Evolutionary conservation across 2,329 filamentous ascomycete species (phyloP).

Genomic region (Paraphoma chrysanthemicola): DNA sequence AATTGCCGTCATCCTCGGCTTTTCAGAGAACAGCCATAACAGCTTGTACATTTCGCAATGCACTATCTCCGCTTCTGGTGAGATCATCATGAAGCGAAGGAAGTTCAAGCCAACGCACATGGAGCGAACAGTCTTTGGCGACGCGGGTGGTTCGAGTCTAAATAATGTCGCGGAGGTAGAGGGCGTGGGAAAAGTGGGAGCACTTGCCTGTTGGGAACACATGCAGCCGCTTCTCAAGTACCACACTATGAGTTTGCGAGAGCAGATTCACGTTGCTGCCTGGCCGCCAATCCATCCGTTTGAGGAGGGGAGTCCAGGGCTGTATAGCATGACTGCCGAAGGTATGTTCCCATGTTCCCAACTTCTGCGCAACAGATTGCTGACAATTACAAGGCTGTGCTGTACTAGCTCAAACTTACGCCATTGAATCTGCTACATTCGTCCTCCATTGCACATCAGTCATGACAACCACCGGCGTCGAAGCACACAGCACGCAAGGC

Average conservation of each 20-base stretch:
- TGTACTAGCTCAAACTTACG: constrained; percentile 60
- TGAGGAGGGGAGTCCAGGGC: constrained; percentile 35
- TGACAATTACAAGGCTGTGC: constrained; percentile 9
- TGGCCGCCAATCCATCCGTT: constrained; percentile 49
- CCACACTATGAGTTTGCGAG: constrained; percentile 47
- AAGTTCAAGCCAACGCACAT: constrained; percentile 55
- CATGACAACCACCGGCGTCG: constrained; percentile 54
- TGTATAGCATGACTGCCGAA: constrained; percentile 49
- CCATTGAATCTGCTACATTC: constrained; percentile 63
- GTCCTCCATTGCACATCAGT: constrained; percentile 62
- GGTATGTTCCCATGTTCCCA: constrained; percentile 16
- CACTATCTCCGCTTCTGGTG: constrained; percentile 44
- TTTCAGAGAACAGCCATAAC: constrained; percentile 47
- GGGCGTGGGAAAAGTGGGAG: constrained; percentile 38
- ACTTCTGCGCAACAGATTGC: neutral
- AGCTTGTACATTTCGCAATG: constrained; percentile 52
- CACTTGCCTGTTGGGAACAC: constrained; percentile 52
- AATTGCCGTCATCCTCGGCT: constrained; percentile 49
- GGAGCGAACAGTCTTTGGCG: constrained; percentile 53
- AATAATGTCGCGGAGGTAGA: constrained; percentile 43
- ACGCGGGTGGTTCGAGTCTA: constrained; percentile 44
- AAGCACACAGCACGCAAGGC: constrained; percentile 51
- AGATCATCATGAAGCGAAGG: constrained; percentile 45
- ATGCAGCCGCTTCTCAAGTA: constrained; percentile 53
- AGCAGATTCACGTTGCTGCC: constrained; percentile 50